These are phyloP conservation scores for Acanthamoeba lenticulata DNA, from an alignment of 208 protist genomes.

Conservation along the genomic window DNA sequence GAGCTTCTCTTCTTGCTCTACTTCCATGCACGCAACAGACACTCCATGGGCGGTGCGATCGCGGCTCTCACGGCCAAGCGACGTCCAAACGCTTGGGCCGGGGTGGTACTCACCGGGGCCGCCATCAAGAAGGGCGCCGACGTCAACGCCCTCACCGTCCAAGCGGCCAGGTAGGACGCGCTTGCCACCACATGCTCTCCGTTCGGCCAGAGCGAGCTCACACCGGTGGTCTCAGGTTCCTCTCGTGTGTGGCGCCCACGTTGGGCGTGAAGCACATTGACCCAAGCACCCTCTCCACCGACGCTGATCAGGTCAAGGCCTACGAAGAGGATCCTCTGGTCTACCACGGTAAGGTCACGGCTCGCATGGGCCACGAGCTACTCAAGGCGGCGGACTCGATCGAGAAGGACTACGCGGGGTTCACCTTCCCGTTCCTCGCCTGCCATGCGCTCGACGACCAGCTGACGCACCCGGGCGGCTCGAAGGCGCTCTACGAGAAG, in stretches of 20 bases:
- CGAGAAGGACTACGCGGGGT: not conserved
- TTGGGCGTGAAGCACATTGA: not conserved
- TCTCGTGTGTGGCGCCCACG: not conserved
- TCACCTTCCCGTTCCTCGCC: constrained; percentile 7
- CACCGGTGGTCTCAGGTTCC: not conserved
- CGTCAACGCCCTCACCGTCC: not conserved
- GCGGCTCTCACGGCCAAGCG: not conserved
- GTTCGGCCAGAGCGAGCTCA: not conserved
- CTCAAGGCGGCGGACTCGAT: not conserved
- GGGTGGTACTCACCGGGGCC: not conserved
- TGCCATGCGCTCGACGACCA: constrained; percentile 35
- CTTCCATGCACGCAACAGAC: not conserved
- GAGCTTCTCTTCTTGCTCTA: not conserved
- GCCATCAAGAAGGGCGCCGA: constrained; percentile 41
- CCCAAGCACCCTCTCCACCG: not conserved
- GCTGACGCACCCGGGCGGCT: constrained; percentile 3
- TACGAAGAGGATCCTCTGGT: constrained; percentile 47
- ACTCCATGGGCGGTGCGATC: constrained; percentile 55
- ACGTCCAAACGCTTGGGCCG: not conserved
- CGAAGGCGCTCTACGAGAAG: constrained; percentile 52
- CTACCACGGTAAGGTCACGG: constrained; percentile 30
- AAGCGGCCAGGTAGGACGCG: not conserved
- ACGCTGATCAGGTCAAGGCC: not conserved
- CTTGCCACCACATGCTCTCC: not conserved
- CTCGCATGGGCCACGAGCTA: not conserved